These are phyloP conservation scores for Otatea glauca DNA, from an alignment of 176 grass and related monocot genomes.

Conservation along the genomic window DNA sequence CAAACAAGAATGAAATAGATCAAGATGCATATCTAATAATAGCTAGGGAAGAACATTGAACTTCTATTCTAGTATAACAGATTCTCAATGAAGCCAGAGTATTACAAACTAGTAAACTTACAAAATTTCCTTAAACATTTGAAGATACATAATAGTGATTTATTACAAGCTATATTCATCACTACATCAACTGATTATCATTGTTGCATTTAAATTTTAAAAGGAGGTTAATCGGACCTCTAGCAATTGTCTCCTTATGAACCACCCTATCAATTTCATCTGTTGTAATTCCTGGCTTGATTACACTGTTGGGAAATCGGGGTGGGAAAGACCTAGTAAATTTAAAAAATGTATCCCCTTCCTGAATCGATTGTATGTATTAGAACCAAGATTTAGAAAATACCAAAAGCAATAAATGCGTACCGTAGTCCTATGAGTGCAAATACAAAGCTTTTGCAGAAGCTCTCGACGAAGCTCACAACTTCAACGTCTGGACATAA, in stretches of 20 bases:
- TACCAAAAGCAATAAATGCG: too few relatives aligned
- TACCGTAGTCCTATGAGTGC: too few relatives aligned
- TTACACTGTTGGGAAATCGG: conserved; percentile 31
- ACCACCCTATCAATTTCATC: conserved; percentile 98
- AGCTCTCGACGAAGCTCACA: too few relatives aligned
- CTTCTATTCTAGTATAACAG: conserved; percentile 2
- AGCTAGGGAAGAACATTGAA: conserved; percentile 20
- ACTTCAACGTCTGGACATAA: too few relatives aligned
- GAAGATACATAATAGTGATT: background rate
- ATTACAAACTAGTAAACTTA: conserved; percentile 5
- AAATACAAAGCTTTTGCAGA: too few relatives aligned
- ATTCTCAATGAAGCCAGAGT: background rate
- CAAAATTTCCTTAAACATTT: background rate
- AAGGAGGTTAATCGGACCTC: conserved; percentile 56
- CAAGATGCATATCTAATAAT: conserved; percentile 29
- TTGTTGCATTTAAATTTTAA: conserved; percentile 33
- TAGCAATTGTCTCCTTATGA: conserved; percentile 91
- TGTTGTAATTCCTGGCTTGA: conserved; percentile 93
- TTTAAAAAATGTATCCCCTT: too few relatives aligned
- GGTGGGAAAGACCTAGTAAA: background rate
- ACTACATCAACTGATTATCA: conserved; percentile 17
- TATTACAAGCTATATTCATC: conserved; percentile 21
- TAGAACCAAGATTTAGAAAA: too few relatives aligned
- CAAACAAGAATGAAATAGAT: background rate
- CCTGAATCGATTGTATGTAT: too few relatives aligned